Conservation (phyloP, 257 asterid genomes). For the Datura wrightii region DNA sequence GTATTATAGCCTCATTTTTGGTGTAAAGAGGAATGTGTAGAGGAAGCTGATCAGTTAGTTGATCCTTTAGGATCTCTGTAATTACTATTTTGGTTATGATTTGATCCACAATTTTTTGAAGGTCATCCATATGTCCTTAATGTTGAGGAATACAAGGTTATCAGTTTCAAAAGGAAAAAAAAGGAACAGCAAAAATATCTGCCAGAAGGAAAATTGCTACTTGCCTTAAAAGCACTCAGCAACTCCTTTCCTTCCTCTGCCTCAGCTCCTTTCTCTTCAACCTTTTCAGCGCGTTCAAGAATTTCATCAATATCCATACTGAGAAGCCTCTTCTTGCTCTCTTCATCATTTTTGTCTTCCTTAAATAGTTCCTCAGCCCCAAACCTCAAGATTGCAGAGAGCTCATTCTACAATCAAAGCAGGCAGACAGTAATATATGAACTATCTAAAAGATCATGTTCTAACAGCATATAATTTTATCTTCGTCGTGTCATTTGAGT, state of each 20-base stretch:
- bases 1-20: not conserved
- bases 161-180: not conserved
- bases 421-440: constrained; percentile 13
- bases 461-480: not conserved
- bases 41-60: not conserved
- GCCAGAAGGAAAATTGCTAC: constrained; percentile 24
- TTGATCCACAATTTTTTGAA: constrained; percentile 1
- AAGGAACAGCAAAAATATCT: not conserved
- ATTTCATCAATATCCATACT: constrained; percentile 97
- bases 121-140: not conserved
- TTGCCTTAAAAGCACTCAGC: constrained; percentile 91
- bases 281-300: constrained; percentile 99
- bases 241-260: constrained; percentile 82
- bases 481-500: constrained; percentile 1
- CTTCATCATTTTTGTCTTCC: constrained; percentile 94
- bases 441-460: not conserved
- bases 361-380: constrained; percentile 98
- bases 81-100: not conserved
- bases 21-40: not conserved
- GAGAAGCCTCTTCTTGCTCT: constrained; percentile 91
- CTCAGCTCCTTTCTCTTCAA: constrained; percentile 79
- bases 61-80: constrained; percentile 8
- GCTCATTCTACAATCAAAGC: constrained; percentile 77
- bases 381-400: constrained; percentile 95
- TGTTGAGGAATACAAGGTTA: constrained; percentile 2